phyloP scores from a whole-genome alignment of 805 yeast genomes.

The Wickerhamomyces rabaulensis region DNA sequence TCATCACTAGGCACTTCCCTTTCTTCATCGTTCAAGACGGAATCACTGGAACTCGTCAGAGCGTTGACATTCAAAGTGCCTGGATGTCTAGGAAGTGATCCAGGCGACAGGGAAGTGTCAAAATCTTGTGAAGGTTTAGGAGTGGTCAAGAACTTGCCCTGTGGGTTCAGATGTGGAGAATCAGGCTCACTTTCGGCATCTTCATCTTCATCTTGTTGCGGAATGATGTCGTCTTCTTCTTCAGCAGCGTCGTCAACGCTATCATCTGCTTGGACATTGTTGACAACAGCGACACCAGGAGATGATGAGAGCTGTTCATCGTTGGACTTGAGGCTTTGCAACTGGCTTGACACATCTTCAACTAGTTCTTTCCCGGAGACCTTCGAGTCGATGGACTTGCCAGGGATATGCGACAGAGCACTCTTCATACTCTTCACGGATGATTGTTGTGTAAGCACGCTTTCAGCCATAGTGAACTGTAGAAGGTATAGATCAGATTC shows the following conservation, averaged over 20 bases:
- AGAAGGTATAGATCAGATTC: neutral
- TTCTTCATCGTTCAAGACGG: slow-evolving; percentile 9
- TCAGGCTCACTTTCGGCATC: neutral
- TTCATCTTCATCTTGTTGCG: neutral
- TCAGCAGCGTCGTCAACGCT: neutral
- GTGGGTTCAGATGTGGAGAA: neutral
- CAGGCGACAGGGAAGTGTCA: slow-evolving; percentile 17
- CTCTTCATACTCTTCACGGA: neutral
- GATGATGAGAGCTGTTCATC: neutral
- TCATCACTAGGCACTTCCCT: neutral
- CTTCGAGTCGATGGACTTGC: neutral
- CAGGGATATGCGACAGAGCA: neutral
- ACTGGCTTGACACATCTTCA: neutral
- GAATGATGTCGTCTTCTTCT: neutral
- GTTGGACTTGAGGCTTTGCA: neutral
- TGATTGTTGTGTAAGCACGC: neutral
- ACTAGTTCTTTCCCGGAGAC: neutral
- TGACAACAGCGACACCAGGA: neutral
- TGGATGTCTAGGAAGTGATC: slow-evolving; percentile 37
- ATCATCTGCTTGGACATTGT: neutral
- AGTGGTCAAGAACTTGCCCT: slow-evolving; percentile 4
- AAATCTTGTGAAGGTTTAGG: slow-evolving; percentile 13
- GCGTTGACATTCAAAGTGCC: slow-evolving; percentile 45
- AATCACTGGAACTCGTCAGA: slow-evolving; percentile 23
- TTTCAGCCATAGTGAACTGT: neutral